A percentile compares a stretch with the other conserved stretches of the same genome.
These are phyloP conservation scores for Carex kokanica DNA, from an alignment of 176 grass and related monocot species.

Conservation along the genomic window DNA sequence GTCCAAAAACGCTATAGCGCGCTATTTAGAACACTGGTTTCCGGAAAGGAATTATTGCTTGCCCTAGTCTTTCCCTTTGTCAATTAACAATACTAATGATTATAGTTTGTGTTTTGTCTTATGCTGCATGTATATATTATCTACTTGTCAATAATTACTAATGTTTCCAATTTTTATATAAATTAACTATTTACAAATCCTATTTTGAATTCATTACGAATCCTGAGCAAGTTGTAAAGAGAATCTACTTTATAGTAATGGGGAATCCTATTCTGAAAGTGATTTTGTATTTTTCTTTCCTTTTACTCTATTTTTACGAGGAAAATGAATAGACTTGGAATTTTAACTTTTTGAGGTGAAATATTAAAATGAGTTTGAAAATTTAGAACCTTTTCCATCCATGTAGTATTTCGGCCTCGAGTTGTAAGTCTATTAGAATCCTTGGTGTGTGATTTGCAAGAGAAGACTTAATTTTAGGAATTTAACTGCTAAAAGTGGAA, in stretches of 20 bases:
- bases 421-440: background rate
- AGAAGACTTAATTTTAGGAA: background rate
- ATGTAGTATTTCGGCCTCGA: background rate
- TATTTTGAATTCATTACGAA: background rate
- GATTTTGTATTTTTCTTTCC: background rate
- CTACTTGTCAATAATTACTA: background rate
- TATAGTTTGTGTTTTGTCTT: background rate
- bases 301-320: background rate
- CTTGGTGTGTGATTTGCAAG: background rate
- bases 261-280: background rate
- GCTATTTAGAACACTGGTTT: too few species aligned
- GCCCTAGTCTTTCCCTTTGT: background rate
- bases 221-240: background rate
- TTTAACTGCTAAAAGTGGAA: background rate
- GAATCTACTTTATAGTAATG: conserved; percentile 12
- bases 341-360: background rate
- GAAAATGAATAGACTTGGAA: background rate
- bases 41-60: background rate
- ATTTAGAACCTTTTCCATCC: background rate
- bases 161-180: background rate
- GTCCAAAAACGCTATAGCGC: too few species aligned
- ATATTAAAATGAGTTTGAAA: background rate
- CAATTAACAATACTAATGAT: background rate
- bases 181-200: background rate
- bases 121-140: background rate